Conservation (phyloP, 1,139 yeast species). For the Citeromyces siamensis region DNA sequence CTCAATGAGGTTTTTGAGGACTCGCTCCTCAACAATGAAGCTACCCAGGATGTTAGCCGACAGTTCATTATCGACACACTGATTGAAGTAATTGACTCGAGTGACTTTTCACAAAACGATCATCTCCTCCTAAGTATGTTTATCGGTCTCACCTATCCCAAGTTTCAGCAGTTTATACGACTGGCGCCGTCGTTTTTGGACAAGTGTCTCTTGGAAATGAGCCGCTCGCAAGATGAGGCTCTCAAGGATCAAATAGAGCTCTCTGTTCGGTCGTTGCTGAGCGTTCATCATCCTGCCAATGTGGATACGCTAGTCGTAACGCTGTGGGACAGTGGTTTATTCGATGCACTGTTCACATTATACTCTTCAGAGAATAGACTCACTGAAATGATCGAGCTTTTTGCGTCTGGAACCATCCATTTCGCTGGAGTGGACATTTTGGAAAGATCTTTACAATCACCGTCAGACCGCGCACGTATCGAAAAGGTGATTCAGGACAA, state of each 20-base stretch:
- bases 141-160: slow-evolving; percentile 65
- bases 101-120: slow-evolving; percentile 23
- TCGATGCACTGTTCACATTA: slow-evolving; percentile 42
- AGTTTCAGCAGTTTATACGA: slow-evolving; percentile 66
- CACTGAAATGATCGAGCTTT: slow-evolving; percentile 33
- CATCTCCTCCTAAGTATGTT: slow-evolving; percentile 45
- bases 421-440: slow-evolving; percentile 11
- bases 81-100: slow-evolving; percentile 32
- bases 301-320: slow-evolving; percentile 32
- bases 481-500: slow-evolving; percentile 23
- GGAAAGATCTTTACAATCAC: slow-evolving; percentile 25
- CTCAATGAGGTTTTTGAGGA: slow-evolving; percentile 77
- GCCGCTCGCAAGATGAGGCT: slow-evolving; percentile 21
- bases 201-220: slow-evolving; percentile 26
- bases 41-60: slow-evolving; percentile 25
- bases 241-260: slow-evolving; percentile 53
- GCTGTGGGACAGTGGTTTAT: slow-evolving; percentile 40
- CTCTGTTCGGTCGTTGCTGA: slow-evolving; percentile 56
- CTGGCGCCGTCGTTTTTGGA: slow-evolving; percentile 47
- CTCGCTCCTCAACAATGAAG: slow-evolving; percentile 44
- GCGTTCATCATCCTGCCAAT: slow-evolving; percentile 47
- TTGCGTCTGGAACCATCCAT: not conserved
- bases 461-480: slow-evolving; percentile 23
- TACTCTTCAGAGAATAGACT: slow-evolving; percentile 41
- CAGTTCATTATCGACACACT: slow-evolving; percentile 60